Base-by-base conservation (phyloP, 805 yeast species). In the Metschnikowia koreensis region DNA sequence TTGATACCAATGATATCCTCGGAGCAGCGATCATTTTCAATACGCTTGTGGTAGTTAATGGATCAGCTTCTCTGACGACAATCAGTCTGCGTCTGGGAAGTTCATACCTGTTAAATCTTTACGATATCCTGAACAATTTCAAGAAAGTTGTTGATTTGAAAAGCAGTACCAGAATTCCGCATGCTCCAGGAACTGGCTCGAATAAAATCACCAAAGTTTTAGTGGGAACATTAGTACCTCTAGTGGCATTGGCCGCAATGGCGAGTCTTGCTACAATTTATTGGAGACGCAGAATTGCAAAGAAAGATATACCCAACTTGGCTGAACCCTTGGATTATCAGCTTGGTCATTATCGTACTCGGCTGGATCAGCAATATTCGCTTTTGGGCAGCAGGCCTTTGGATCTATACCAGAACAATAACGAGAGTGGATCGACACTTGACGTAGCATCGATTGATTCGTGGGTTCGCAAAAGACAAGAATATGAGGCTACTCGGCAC, bases 1-100 rank as follows among this genome's bases (percentile, higher is more conserved):
- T 64, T 28, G 52, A 57, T 16, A 59, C 65, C 57, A 53, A 49
- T 13, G 66, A 69, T 36, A 56, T 69, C 3, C 50, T 79, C 22
- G 87, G 87, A 1, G 86, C 82, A 0, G 79, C 81, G 1, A 70
- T 78, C 1, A 67, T 82, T 27, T 80, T 79, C 59, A 73, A 78
- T 47, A 79, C 84, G 0, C 63, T 83, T 43, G 63, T 83, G 1
- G 73, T 79, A 12, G 66, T 82, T 9, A 64, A 67, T 17, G 55
- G 65, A 46, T 7, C 54, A 27, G 3, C 31, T 44, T 3, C 50
- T 6, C 10, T 7, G 17, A 8, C 41, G 28, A 16, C 37, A 7
- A 28, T 36, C 9, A 28, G 15, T 3, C 39, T 17, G 16, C 45
- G 48, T 13, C 46, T 41, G 43, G 52, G 37, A n/a, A 47, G 53